phyloP scores from a whole-genome alignment of 2,329 filamentous ascomycete species.

The Endoconidiophora polonica region DNA sequence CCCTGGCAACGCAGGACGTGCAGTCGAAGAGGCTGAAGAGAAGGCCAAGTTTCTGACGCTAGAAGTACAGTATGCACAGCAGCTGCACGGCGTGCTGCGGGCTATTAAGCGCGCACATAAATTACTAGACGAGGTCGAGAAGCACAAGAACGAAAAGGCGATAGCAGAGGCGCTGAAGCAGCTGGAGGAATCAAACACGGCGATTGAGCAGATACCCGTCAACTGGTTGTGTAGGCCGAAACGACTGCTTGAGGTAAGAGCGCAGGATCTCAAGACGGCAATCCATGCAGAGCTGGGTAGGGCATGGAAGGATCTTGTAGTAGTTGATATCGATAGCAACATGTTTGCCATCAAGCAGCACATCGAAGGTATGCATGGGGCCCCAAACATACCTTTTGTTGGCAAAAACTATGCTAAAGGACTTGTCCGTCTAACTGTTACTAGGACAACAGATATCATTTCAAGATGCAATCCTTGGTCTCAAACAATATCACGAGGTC shows the following conservation, averaged over 20 bases:
- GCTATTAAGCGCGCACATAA: slow-evolving; percentile 40
- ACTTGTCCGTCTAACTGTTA: not conserved
- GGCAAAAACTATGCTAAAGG: too few relatives aligned
- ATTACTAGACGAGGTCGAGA: slow-evolving; percentile 45
- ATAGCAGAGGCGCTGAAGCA: slow-evolving; percentile 39
- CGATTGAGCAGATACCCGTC: slow-evolving; percentile 41
- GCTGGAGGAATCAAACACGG: slow-evolving; percentile 41
- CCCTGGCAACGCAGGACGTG: slow-evolving; percentile 35
- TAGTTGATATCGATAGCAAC: slow-evolving; percentile 38
- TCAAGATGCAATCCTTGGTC: slow-evolving; percentile 35
- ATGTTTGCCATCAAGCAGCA: slow-evolving; percentile 34
- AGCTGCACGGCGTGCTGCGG: slow-evolving; percentile 34
- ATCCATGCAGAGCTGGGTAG: slow-evolving; percentile 49
- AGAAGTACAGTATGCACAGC: slow-evolving; percentile 42
- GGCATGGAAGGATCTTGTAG: slow-evolving; percentile 55
- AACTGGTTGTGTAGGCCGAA: slow-evolving; percentile 45
- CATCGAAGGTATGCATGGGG: slow-evolving; percentile 8
- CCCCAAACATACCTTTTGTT: too few relatives aligned
- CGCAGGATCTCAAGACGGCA: slow-evolving; percentile 47
- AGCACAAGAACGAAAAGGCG: slow-evolving; percentile 34
- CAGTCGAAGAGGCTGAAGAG: slow-evolving; percentile 34
- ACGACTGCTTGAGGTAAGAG: slow-evolving; percentile 47
- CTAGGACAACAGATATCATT: slow-evolving; percentile 36
- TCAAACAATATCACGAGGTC: slow-evolving; percentile 44
- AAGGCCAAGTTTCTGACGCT: slow-evolving; percentile 39